phyloP scores from a whole-genome alignment of 495 filamentous ascomycete genomes.

The Massariosphaeria phaeospora region DNA sequence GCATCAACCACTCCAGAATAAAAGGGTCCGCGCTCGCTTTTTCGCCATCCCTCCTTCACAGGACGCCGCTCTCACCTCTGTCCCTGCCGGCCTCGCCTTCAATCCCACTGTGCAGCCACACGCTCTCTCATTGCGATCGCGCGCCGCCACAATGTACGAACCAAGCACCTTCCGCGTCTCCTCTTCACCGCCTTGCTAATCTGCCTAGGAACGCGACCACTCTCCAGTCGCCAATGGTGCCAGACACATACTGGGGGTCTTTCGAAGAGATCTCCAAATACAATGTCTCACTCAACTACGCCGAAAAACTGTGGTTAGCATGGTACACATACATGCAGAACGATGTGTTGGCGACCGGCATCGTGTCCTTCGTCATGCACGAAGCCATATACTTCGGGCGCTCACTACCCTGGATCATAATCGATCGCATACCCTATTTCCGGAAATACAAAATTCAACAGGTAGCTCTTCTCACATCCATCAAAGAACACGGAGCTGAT shows the following conservation, averaged over 20 bases:
- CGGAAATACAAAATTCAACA: constrained; percentile 92
- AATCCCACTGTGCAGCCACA: too few species aligned
- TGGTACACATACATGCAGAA: constrained; percentile 99
- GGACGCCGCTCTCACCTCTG: too few species aligned
- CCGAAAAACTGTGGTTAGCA: constrained; percentile 84
- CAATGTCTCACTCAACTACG: constrained; percentile 79
- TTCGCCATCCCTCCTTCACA: too few species aligned
- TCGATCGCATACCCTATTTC: constrained; percentile 79
- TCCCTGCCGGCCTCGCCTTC: too few species aligned
- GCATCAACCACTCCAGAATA: too few species aligned
- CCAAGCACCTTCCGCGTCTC: neutral
- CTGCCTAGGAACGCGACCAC: constrained; percentile 25
- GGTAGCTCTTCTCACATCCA: constrained; percentile 46
- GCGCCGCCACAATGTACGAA: neutral
- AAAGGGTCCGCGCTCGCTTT: too few species aligned
- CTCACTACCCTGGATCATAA: constrained; percentile 87
- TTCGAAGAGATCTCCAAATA: constrained; percentile 82
- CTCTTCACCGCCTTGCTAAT: constrained; percentile 4
- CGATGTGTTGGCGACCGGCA: constrained; percentile 88
- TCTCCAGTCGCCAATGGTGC: constrained; percentile 19
- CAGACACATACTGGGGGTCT: constrained; percentile 61
- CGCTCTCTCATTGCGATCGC: constrained; percentile 1
- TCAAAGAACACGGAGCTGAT: constrained; percentile 5
- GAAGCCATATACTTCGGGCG: constrained; percentile 91
- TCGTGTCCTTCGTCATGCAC: constrained; percentile 96